Evolutionary conservation across 495 filamentous ascomycete species (phyloP), one percentile per base, ranked within the genome.

Genomic region (Wilcoxina mikolae): DNA sequence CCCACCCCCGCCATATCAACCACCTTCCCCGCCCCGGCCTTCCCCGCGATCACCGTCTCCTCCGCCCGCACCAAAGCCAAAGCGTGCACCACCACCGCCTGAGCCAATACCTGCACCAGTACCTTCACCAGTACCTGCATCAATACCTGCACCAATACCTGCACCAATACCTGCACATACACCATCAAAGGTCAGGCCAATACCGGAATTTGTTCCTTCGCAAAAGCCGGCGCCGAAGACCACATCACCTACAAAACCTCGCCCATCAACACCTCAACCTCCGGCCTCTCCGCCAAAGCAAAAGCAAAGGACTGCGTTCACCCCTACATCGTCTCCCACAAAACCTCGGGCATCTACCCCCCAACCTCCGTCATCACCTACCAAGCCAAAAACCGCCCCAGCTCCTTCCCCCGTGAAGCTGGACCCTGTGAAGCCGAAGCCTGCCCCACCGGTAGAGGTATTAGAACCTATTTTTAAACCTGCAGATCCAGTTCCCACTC

Each of bases 1-100:
- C 12, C 46, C 46, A 9, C 46, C 46, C 11, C 46, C 46, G 24
- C 46, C 46, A 15, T 49, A 49, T n/a, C 45, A 48, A 27, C 45
- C 26, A 3, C 48, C 48, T 31, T 22, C 48, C 4, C 49, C 47
- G 23, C 47, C 20, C 5, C 42, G 7, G 18, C 12, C 42, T 45
- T 9, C 27, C 5, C 28, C 29, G 28, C 31, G 27, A 18, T 22
- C 49, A 15, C 31, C 49, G 12, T 27, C 28, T 4, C 31, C 49
- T 38, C 28, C 49, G 49, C 17, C 28, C 28, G 12, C 11, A 50
- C 12, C 47, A 20, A 52, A 27, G 49, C 28, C 49, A 12, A 52
- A 41, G 33, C 28, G 49, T 11, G 49, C 49, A 12, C 28, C 49
- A 22, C 9, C 28, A 52, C 28, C 49, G 24, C 3, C 48, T 15